phyloP scores from a whole-genome alignment of 164 flowering plant species.

The Berberis thunbergii region DNA sequence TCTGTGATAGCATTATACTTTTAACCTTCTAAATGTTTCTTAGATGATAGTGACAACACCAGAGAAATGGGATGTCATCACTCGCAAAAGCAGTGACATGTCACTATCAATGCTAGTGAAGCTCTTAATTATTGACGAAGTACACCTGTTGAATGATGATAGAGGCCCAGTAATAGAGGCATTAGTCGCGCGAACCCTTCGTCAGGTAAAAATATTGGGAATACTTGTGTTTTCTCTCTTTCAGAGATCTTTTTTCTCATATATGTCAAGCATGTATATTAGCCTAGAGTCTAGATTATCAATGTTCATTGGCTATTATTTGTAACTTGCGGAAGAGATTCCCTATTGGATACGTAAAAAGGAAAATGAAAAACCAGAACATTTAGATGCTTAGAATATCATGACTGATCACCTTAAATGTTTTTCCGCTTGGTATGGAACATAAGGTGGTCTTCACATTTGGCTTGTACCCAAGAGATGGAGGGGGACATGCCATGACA shows the following conservation, averaged over 20 bases:
- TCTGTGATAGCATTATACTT: slow-evolving; percentile 2
- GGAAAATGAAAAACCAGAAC: too few species aligned
- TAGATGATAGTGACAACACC: slow-evolving; percentile 99
- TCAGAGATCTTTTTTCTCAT: not conserved
- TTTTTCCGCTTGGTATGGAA: too few species aligned
- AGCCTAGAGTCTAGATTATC: too few species aligned
- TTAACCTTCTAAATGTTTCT: slow-evolving; percentile 6
- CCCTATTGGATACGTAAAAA: too few species aligned
- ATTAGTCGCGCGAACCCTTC: slow-evolving; percentile 93
- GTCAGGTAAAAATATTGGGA: slow-evolving; percentile 51
- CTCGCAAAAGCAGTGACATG: slow-evolving; percentile 99
- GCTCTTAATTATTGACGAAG: slow-evolving; percentile 96
- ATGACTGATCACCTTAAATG: too few species aligned
- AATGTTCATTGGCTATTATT: too few species aligned
- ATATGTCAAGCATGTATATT: not conserved
- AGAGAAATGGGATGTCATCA: slow-evolving; percentile 99
- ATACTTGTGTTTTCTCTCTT: slow-evolving; percentile 6
- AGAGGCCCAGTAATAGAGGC: slow-evolving; percentile 99
- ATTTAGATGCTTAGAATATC: too few species aligned
- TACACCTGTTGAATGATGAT: slow-evolving; percentile 95
- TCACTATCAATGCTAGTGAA: slow-evolving; percentile 91
- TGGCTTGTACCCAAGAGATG: too few species aligned
- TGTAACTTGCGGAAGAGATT: too few species aligned
- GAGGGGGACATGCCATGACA: too few species aligned
- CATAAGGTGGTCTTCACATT: too few species aligned